Evolutionary conservation across 2,329 filamentous ascomycete species (phyloP).

Genomic region (Capronia epimyces): DNA sequence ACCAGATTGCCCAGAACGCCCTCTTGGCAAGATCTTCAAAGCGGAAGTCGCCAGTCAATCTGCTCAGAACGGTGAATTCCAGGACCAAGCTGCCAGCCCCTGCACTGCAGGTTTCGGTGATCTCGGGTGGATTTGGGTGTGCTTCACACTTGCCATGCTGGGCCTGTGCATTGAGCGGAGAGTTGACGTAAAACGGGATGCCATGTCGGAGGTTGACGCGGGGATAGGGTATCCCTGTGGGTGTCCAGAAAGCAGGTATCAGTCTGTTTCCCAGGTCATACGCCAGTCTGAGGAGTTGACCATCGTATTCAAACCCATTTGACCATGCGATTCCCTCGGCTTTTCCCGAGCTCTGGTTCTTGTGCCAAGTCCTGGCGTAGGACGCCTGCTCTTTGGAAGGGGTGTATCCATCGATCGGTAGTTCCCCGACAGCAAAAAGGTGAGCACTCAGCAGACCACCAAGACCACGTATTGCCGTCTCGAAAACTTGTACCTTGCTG

Average conservation of each 20-base stretch:
- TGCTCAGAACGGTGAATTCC: slow-evolving; percentile 85
- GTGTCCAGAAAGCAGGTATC: slow-evolving; percentile 85
- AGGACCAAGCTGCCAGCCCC: slow-evolving; percentile 93
- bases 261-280: slow-evolving; percentile 77
- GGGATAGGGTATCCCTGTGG: slow-evolving; percentile 88
- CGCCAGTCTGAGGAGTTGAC: slow-evolving; percentile 83
- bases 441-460: slow-evolving; percentile 90
- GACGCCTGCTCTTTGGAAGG: slow-evolving; percentile 42
- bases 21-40: slow-evolving; percentile 86
- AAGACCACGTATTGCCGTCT: slow-evolving; percentile 90
- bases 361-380: slow-evolving; percentile 41
- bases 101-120: slow-evolving; percentile 94
- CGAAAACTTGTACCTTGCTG: slow-evolving; percentile 97
- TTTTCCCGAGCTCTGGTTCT: slow-evolving; percentile 26
- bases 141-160: slow-evolving; percentile 23
- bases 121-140: slow-evolving; percentile 51
- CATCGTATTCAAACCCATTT: slow-evolving; percentile 76
- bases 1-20: slow-evolving; percentile 98
- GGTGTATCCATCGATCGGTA: slow-evolving; percentile 76
- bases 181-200: slow-evolving; percentile 87
- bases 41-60: slow-evolving; percentile 76
- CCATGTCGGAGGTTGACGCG: slow-evolving; percentile 86
- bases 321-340: slow-evolving; percentile 59
- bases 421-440: slow-evolving; percentile 81
- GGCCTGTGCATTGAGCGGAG: slow-evolving; percentile 57